Base-by-base conservation (phyloP, 208 protist species). In the Trypanosomatidae sp. region DNA sequence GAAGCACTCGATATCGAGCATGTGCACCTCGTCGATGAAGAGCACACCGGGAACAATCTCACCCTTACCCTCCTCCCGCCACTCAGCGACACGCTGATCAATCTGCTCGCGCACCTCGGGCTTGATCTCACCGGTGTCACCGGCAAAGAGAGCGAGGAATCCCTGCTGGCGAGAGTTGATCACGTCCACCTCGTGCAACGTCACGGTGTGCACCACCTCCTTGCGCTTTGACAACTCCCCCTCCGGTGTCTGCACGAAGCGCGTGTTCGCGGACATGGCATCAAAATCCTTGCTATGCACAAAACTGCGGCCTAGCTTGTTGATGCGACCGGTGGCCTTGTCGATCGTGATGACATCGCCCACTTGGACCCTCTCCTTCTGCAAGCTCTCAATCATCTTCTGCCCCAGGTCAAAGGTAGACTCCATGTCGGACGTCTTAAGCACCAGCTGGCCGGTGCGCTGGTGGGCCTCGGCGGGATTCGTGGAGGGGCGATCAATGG, bases 381-480 rank as follows among this genome's bases (percentile, higher is more conserved):
- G 94, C 41, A 99, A 88, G 62, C 94, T 90, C 39, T 99, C 99
- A 80, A 99, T 99, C 99, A 99, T 99, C 86, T 99, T 99, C 62
- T 93, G 83, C n/a, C 99, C 99, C 10, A 99, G 89, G 80, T 99
- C 99, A 87, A 99, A 99, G 17, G 99, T 91, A 2, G 99, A 99
- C 85, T 99, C 99, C 99, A 99, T 99, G 69, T 99, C 99, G 8
- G 99, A 99, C 33, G 99, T 99, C 88, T 99, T 99, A 2, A 99
- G 85, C 43, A 98, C 99, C n/a, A 99, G 87, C 81, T 99, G 98
- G 50, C 99, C 99, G 36, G 94, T 98, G 76, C 99, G 99, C 17
- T 92, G 84, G 67, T 85, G 92, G 19, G 82, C 77, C 83, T 95
- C 89, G 7, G 93, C 92, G 30, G 94, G 94, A 80, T 98, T 96